phyloP scores from a whole-genome alignment of 352 stramenopile genomes.

The Saprolegnia diclina region DNA sequence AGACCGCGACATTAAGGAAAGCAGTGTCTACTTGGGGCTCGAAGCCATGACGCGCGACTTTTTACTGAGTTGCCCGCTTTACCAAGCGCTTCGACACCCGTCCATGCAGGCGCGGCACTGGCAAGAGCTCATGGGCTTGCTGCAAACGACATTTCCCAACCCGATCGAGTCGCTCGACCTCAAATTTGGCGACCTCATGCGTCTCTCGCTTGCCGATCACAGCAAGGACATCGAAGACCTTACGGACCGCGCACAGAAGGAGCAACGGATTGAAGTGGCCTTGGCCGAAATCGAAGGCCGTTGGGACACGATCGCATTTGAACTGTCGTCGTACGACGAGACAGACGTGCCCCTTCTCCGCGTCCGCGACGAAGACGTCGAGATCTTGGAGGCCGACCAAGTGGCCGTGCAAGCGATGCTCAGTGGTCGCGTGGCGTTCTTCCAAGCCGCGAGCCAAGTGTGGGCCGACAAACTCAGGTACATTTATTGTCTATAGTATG shows the following conservation, averaged over 20 bases:
- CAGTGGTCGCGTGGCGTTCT: slow-evolving; percentile 59
- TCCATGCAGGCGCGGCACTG: slow-evolving; percentile 72
- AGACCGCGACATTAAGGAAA: slow-evolving; percentile 79
- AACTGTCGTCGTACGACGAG: slow-evolving; percentile 85
- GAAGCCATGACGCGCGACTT: slow-evolving; percentile 71
- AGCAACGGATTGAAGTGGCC: slow-evolving; percentile 85
- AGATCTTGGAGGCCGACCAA: slow-evolving; percentile 94
- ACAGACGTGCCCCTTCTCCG: slow-evolving; percentile 77
- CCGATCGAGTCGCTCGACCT: slow-evolving; percentile 38
- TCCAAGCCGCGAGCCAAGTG: slow-evolving; percentile 46
- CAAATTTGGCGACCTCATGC: slow-evolving; percentile 77
- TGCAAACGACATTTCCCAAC: slow-evolving; percentile 35
- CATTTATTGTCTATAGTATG: not conserved
- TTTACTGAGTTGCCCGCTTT: slow-evolving; percentile 66
- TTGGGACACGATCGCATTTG: slow-evolving; percentile 67
- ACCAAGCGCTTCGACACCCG: slow-evolving; percentile 68
- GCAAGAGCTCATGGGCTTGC: slow-evolving; percentile 54
- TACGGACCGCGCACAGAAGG: slow-evolving; percentile 86
- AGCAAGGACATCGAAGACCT: slow-evolving; percentile 87
- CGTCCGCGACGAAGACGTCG: slow-evolving; percentile 90
- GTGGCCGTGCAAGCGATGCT: slow-evolving; percentile 92
- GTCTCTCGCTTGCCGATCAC: slow-evolving; percentile 70
- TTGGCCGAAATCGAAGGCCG: slow-evolving; percentile 72
- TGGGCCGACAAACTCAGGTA: slow-evolving; percentile 44
- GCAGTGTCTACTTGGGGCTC: slow-evolving; percentile 87